phyloP scores from a whole-genome alignment of 148 eudicot genomes.

The Vaccinium myrtillus region DNA sequence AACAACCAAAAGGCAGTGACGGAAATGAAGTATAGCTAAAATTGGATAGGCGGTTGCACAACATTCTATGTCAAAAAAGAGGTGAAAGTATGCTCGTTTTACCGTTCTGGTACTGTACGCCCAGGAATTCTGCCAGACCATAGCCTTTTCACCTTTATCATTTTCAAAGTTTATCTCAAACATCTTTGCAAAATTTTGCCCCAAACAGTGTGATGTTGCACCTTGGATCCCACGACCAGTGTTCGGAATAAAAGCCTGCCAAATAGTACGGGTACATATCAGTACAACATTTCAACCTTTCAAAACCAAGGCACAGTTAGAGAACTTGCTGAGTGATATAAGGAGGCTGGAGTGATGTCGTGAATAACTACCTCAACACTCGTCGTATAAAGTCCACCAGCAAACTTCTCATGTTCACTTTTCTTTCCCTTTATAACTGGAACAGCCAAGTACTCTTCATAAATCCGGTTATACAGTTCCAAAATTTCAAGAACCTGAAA shows the following conservation, averaged over 20 bases:
- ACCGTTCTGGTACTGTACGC: constrained; percentile 96
- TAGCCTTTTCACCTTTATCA: constrained; percentile 84
- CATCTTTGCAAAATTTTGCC: constrained; percentile 98
- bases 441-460: constrained; percentile 94
- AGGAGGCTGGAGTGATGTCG: neutral
- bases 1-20: neutral
- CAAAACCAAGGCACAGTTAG: neutral
- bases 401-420: constrained; percentile 95
- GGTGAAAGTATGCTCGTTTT: constrained; percentile 11
- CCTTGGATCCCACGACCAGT: constrained; percentile 98
- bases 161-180: constrained; percentile 93
- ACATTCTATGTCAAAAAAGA: neutral
- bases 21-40: neutral
- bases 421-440: constrained; percentile 93
- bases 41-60: neutral
- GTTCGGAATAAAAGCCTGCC: constrained; percentile 92
- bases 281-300: neutral
- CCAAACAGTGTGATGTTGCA: constrained; percentile 96
- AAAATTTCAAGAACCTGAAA: constrained; percentile 66
- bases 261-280: neutral
- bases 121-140: constrained; percentile 99
- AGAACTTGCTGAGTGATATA: neutral
- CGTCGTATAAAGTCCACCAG: constrained; percentile 95
- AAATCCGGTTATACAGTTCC: constrained; percentile 77
- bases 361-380: constrained; percentile 68